A percentile compares a stretch with the other conserved stretches of the same genome.
phyloP scores from a whole-genome alignment of 345 rosid species.

The Lepidium africanum region DNA sequence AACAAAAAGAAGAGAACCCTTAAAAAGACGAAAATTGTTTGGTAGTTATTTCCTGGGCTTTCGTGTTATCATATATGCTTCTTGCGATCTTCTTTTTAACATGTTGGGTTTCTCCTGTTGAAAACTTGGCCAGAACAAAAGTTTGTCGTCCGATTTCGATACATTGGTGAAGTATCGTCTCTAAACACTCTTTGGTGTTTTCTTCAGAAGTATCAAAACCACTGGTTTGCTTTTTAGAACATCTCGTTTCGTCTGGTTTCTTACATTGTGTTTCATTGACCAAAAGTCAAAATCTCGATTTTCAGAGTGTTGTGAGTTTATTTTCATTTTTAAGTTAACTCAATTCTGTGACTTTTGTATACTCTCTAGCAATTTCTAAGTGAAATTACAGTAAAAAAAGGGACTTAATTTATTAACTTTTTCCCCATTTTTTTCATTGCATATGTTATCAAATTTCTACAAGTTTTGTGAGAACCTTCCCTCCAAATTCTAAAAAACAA shows the following conservation, averaged over 20 bases:
- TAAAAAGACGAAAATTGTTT: neutral
- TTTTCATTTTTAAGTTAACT: neutral
- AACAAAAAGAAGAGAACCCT: neutral
- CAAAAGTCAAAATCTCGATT: neutral
- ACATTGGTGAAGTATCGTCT: neutral
- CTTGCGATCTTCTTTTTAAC: neutral
- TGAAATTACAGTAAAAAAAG: too few relatives aligned
- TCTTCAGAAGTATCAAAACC: neutral
- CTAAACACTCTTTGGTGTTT: neutral
- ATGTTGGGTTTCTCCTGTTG: neutral
- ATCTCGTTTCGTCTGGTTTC: neutral
- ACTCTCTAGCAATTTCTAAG: neutral
- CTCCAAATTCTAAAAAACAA: neutral
- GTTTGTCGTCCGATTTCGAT: neutral
- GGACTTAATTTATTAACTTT: too few relatives aligned
- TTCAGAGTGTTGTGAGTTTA: neutral
- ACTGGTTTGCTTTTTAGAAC: neutral
- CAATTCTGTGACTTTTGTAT: neutral
- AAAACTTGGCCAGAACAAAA: neutral
- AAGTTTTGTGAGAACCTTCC: neutral
- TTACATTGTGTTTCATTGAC: neutral
- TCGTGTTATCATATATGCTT: neutral
- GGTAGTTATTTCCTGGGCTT: neutral
- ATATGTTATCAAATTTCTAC: conserved; percentile 13
- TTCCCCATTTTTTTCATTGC: neutral